Conservation (phyloP, 805 yeast species). For the Monosporozyma servazzii region DNA sequence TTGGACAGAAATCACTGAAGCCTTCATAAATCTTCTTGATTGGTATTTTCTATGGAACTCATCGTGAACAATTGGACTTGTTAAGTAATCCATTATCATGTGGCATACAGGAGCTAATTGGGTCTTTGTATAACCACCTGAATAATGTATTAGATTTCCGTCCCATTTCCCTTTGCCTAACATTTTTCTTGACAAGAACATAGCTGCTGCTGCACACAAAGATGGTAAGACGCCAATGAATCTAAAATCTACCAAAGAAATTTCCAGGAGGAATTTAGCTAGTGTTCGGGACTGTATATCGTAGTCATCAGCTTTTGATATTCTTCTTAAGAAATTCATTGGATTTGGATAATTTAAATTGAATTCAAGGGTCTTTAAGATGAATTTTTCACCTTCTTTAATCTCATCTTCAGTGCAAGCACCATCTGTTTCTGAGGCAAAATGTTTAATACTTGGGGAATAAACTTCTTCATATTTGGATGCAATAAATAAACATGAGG, state of each 20-base stretch:
- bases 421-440: constrained; percentile 80
- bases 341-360: constrained; percentile 85
- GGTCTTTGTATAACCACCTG: constrained; percentile 76
- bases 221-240: constrained; percentile 76
- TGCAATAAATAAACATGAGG: constrained; percentile 79
- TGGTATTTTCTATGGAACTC: constrained; percentile 92
- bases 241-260: constrained; percentile 67
- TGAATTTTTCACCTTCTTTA: constrained; percentile 74
- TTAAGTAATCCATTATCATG: constrained; percentile 65
- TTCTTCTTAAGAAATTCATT: constrained; percentile 83
- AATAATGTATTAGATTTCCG: constrained; percentile 78
- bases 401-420: constrained; percentile 77
- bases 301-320: constrained; percentile 89
- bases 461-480: constrained; percentile 91
- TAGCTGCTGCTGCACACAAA: constrained; percentile 79
- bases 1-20: constrained; percentile 67
- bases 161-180: constrained; percentile 69
- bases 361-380: constrained; percentile 63
- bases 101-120: constrained; percentile 66
- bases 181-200: constrained; percentile 76
- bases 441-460: constrained; percentile 77
- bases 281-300: constrained; percentile 84
- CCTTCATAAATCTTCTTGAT: constrained; percentile 79
- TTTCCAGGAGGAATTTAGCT: constrained; percentile 79
- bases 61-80: constrained; percentile 77